These are phyloP conservation scores for Fagus sylvatica DNA, from an alignment of 306 rosid species.

Conservation along the genomic window DNA sequence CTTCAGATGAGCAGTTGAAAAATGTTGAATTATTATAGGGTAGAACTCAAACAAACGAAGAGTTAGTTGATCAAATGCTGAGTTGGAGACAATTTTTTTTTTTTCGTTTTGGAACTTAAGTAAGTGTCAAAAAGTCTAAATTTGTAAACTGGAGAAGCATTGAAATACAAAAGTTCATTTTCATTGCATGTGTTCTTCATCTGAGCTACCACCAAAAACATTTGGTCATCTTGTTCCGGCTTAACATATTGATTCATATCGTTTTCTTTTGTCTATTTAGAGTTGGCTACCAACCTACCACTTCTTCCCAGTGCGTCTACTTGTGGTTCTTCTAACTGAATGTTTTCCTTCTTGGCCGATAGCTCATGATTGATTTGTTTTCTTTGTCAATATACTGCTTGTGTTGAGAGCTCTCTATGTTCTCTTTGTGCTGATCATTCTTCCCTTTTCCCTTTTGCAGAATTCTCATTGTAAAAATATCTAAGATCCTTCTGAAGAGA, in stretches of 20 bases:
- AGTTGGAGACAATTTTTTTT: not conserved
- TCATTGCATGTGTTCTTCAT: not conserved
- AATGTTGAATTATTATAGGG: not conserved
- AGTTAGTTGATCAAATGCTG: not conserved
- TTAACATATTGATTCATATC: not conserved
- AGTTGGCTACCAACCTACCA: not conserved
- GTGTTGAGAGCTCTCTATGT: not conserved
- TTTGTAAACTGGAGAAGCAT: not conserved
- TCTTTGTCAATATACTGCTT: no score
- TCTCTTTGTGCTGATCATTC: slow-evolving; percentile 14
- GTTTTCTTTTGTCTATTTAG: not conserved
- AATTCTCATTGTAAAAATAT: slow-evolving; percentile 13
- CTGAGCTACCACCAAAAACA: not conserved
- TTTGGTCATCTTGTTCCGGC: not conserved
- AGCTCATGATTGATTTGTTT: not conserved
- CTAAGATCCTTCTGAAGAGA: slow-evolving; percentile 1
- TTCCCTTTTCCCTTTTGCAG: slow-evolving; percentile 24
- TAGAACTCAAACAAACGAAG: not conserved
- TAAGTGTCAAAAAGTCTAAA: not conserved
- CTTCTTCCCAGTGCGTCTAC: not conserved
- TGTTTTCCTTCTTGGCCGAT: not conserved
- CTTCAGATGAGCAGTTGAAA: not conserved
- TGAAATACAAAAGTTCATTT: not conserved
- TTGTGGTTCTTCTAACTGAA: not conserved
- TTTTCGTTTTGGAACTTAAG: not conserved